Evolutionary conservation across 192 early-diverging fungal genomes (phyloP).

Genomic region (Coemansia sp.): DNA sequence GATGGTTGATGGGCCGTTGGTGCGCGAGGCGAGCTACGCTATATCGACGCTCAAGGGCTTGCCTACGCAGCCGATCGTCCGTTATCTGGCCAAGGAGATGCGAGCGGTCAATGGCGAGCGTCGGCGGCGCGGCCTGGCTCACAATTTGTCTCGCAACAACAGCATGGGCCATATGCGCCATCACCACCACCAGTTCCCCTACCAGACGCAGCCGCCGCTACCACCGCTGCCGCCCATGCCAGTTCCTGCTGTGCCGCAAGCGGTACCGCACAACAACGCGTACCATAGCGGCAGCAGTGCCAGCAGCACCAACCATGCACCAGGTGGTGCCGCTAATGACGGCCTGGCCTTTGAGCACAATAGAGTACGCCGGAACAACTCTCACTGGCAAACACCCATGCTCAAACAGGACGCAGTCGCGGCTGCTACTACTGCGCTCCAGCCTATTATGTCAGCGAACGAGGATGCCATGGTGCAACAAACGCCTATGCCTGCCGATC

Average conservation of each 20-base stretch:
- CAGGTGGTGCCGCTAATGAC: not conserved
- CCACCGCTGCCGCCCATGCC: slow-evolving; percentile 38
- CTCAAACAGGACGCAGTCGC: slow-evolving; percentile 10
- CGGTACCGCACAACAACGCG: not conserved
- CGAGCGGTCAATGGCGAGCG: slow-evolving; percentile 33
- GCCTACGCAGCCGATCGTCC: slow-evolving; percentile 53
- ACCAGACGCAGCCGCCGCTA: slow-evolving; percentile 42
- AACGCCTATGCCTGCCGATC: not conserved
- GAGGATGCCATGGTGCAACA: not conserved
- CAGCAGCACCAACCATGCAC: slow-evolving; percentile 4
- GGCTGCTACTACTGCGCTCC: not conserved
- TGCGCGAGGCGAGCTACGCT: slow-evolving; percentile 28
- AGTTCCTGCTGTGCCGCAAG: not conserved
- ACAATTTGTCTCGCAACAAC: slow-evolving; percentile 48
- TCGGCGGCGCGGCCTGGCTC: slow-evolving; percentile 39
- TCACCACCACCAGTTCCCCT: slow-evolving; percentile 31
- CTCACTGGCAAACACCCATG: slow-evolving; percentile 1
- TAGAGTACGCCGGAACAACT: slow-evolving; percentile 1
- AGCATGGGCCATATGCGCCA: slow-evolving; percentile 44
- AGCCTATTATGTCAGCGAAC: not conserved
- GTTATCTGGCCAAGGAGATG: slow-evolving; percentile 50
- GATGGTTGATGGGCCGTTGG: not conserved
- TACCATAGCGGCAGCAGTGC: slow-evolving; percentile 9
- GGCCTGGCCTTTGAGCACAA: not conserved
- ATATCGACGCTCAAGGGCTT: slow-evolving; percentile 53